Percentiles rank a stretch among this genome's conserved stretches.
These are phyloP conservation scores for Pyrus communis DNA, from an alignment of 306 rosid genomes.

Conservation along the genomic window DNA sequence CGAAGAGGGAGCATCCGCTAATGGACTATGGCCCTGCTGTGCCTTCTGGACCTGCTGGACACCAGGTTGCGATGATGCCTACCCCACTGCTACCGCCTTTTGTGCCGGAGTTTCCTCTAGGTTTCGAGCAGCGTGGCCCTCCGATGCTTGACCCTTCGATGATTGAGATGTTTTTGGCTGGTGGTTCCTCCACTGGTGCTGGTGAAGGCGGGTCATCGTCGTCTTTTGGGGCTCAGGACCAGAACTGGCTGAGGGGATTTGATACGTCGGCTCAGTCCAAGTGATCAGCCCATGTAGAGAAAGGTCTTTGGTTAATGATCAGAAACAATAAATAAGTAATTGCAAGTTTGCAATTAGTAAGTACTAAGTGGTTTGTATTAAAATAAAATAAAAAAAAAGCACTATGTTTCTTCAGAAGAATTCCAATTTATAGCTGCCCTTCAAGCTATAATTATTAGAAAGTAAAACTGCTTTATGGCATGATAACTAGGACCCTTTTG, in stretches of 20 bases:
- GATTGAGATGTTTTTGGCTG: constrained; percentile 12
- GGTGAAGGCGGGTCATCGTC: neutral
- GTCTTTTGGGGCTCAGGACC: neutral
- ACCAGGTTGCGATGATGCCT: neutral
- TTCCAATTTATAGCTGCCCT: too few species aligned
- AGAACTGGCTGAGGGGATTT: neutral
- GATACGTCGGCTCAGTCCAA: constrained; percentile 17
- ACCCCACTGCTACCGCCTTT: neutral
- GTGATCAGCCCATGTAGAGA: neutral
- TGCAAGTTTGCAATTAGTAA: too few species aligned
- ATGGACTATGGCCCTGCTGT: neutral
- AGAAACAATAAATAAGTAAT: too few species aligned
- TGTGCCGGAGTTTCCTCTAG: constrained; percentile 15
- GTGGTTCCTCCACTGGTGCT: constrained; percentile 1
- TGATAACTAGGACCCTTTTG: too few species aligned
- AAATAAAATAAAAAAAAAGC: too few species aligned
- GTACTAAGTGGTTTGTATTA: too few species aligned
- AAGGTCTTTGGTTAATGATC: neutral
- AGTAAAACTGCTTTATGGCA: too few species aligned
- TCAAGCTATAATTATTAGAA: too few species aligned
- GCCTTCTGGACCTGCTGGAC: neutral
- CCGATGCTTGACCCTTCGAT: constrained; percentile 16
- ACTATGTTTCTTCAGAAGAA: too few species aligned
- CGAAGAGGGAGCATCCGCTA: constrained; percentile 6
- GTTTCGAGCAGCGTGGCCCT: neutral